Percentiles rank a stretch among this genome's conserved stretches.
phyloP scores from a whole-genome alignment of 2,329 filamentous ascomycete species.

The Alternaria conjuncta region DNA sequence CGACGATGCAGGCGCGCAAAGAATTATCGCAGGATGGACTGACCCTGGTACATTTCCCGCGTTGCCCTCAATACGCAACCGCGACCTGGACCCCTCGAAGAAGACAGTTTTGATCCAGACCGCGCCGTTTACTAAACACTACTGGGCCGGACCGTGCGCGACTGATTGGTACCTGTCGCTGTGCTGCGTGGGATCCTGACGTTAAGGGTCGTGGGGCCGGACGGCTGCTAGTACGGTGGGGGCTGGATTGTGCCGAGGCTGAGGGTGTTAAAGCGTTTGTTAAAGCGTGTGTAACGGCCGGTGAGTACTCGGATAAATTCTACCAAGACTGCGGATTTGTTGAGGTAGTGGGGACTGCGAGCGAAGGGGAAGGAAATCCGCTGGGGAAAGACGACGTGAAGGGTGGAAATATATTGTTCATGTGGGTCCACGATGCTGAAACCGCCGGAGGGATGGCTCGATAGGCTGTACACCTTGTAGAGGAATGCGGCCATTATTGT shows the following conservation, averaged over 20 bases:
- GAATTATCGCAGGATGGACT: constrained; percentile 4
- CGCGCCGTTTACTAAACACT: constrained; percentile 14
- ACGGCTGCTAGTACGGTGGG: constrained; percentile 51
- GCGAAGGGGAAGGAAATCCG: constrained; percentile 43
- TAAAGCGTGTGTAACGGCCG: constrained; percentile 33
- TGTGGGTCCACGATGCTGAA: constrained; percentile 3
- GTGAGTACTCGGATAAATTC: constrained; percentile 51
- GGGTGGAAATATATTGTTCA: constrained; percentile 47
- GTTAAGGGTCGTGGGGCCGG: constrained; percentile 50
- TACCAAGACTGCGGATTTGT: constrained; percentile 48
- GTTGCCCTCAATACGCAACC: constrained; percentile 13
- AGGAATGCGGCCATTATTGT: too few relatives aligned
- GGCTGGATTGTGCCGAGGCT: constrained; percentile 46
- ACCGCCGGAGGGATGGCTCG: too few relatives aligned
- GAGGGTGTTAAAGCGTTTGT: constrained; percentile 44
- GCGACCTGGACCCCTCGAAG: constrained; percentile 25
- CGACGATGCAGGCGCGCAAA: constrained; percentile 17
- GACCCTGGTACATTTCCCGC: constrained; percentile 6
- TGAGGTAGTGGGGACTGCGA: constrained; percentile 38
- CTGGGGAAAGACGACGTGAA: constrained; percentile 25
- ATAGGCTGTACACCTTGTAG: too few relatives aligned
- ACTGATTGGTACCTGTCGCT: neutral
- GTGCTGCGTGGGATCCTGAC: constrained; percentile 49
- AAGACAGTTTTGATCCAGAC: constrained; percentile 9
- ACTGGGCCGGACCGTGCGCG: constrained; percentile 13